phyloP scores from a whole-genome alignment of 2,329 filamentous ascomycete genomes.

The Calonectria ilicicola region DNA sequence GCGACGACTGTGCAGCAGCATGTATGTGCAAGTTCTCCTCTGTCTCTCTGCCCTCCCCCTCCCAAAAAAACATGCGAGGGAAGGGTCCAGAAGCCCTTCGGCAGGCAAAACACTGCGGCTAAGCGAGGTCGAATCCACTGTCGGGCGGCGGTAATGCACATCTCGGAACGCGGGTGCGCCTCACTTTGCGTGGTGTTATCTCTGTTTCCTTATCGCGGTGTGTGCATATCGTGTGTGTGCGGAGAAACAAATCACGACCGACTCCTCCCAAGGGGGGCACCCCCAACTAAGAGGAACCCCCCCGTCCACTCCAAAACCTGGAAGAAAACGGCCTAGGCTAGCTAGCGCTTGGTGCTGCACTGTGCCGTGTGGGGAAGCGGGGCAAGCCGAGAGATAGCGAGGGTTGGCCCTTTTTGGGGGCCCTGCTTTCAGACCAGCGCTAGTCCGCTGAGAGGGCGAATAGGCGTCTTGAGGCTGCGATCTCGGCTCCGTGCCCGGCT shows the following conservation, averaged over 20 bases:
- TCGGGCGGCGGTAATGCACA: neutral
- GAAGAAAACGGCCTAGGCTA: neutral
- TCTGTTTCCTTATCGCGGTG: neutral
- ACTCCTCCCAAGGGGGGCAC: no score
- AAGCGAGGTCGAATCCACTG: neutral
- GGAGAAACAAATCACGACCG: no score
- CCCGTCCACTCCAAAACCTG: no score
- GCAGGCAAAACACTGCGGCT: neutral
- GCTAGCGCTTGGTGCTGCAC: neutral
- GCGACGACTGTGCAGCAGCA: no score
- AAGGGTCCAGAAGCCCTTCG: neutral
- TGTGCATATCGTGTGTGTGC: neutral
- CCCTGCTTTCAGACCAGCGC: no score
- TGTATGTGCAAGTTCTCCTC: no score
- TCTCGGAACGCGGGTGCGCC: neutral
- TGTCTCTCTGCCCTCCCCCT: no score
- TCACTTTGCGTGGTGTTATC: neutral
- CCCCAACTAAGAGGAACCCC: no score
- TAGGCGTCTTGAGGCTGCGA: neutral
- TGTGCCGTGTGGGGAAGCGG: slow-evolving; percentile 8
- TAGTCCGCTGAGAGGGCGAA: neutral
- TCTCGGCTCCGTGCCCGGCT: slow-evolving; percentile 6
- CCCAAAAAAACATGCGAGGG: neutral
- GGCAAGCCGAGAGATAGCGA: neutral
- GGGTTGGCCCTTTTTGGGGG: neutral